These are phyloP conservation scores for Pilaira anomala DNA, from an alignment of 192 early-diverging fungal species.

Conservation along the genomic window DNA sequence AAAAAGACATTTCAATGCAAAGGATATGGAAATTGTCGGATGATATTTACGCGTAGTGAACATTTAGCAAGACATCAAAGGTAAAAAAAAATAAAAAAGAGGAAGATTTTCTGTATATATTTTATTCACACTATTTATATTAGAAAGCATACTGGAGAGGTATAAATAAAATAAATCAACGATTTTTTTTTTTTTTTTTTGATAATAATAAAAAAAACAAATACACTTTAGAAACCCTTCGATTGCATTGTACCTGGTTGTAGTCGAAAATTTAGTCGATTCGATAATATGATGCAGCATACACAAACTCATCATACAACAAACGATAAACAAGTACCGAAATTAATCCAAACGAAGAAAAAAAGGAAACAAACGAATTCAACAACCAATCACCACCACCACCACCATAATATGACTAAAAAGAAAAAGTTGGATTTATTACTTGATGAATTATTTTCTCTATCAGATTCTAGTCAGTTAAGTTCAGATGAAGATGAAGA, in stretches of 20 bases:
- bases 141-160: slow-evolving; percentile 42
- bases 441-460: background rate
- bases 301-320: slow-evolving; percentile 59
- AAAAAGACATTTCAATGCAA: slow-evolving; percentile 46
- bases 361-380: slow-evolving; percentile 5
- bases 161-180: no score
- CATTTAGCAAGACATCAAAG: slow-evolving; percentile 26
- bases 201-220: background rate
- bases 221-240: slow-evolving; percentile 60
- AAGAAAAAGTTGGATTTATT: background rate
- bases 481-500: background rate
- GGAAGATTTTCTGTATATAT: background rate
- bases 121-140: background rate
- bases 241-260: slow-evolving; percentile 66
- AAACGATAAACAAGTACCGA: background rate
- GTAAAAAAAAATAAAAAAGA: background rate
- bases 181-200: background rate
- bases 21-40: slow-evolving; percentile 46
- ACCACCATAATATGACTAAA: no score
- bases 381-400: background rate
- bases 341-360: background rate
- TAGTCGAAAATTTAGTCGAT: slow-evolving; percentile 65
- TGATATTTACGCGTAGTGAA: slow-evolving; percentile 51
- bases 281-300: slow-evolving; percentile 83
- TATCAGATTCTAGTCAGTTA: background rate